A percentile compares a stretch with the other conserved stretches of the same genome.
These are phyloP conservation scores for Aphanomyces stellatus DNA, from an alignment of 352 stramenopile species.

Conservation along the genomic window DNA sequence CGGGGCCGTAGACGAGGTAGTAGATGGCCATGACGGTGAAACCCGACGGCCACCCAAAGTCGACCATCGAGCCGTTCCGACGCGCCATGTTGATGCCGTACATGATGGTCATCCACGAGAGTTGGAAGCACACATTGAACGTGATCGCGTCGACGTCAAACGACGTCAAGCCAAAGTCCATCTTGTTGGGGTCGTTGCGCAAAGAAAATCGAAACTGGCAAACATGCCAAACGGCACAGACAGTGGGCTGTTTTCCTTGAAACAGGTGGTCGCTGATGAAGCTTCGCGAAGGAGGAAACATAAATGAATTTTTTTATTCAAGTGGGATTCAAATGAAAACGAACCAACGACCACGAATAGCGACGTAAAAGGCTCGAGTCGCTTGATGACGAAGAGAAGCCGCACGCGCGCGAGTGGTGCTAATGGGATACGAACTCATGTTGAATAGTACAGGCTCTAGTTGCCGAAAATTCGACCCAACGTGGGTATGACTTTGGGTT, in stretches of 20 bases:
- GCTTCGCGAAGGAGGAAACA: background rate
- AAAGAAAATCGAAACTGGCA: background rate
- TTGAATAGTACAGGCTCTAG: too few relatives aligned
- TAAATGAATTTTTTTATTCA: background rate
- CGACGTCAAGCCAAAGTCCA: background rate
- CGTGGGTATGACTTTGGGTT: background rate
- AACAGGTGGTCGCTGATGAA: background rate
- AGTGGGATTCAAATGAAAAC: background rate
- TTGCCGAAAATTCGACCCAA: background rate
- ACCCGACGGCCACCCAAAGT: slow-evolving; percentile 15
- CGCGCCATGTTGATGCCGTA: slow-evolving; percentile 4
- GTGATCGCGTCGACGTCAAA: background rate
- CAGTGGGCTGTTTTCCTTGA: background rate
- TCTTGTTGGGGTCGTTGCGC: background rate
- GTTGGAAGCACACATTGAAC: slow-evolving; percentile 10
- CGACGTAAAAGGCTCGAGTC: background rate
- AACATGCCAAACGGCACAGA: background rate
- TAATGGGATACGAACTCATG: too few relatives aligned
- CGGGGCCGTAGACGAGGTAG: background rate
- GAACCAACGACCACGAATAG: background rate
- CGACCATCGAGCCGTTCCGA: slow-evolving; percentile 9
- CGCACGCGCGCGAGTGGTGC: background rate
- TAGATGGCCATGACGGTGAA: slow-evolving; percentile 5
- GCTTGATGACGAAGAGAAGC: background rate
- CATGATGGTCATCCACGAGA: slow-evolving; percentile 17